Evolutionary conservation across 2,329 filamentous ascomycete genomes (phyloP).

Genomic region (Thermothelomyces thermophilus): DNA sequence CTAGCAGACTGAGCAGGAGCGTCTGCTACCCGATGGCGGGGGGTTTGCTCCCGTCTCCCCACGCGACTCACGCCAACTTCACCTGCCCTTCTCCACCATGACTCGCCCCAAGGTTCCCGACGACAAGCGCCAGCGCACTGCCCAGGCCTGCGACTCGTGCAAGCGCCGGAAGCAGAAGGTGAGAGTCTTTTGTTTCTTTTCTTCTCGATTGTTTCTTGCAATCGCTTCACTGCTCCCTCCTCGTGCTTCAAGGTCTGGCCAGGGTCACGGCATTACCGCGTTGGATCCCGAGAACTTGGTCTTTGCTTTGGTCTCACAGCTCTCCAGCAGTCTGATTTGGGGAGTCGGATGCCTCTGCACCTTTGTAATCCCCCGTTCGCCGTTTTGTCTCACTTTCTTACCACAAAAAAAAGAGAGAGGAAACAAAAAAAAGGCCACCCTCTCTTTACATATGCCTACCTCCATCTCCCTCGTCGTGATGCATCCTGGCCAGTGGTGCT

Average conservation of each 20-base stretch:
- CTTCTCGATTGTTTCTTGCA: not conserved
- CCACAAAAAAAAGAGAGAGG: no score
- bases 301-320: not conserved
- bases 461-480: conserved; percentile 1
- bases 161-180: conserved; percentile 64
- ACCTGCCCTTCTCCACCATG: conserved; percentile 31
- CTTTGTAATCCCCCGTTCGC: conserved; percentile 8
- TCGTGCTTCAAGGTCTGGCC: not conserved
- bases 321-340: no score
- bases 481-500: conserved; percentile 3
- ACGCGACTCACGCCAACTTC: conserved; percentile 12
- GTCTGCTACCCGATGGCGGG: conserved; percentile 27
- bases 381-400: conserved; percentile 14
- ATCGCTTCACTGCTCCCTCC: not conserved
- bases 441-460: no score
- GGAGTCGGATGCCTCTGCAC: conserved; percentile 1
- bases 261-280: not conserved
- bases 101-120: conserved; percentile 49
- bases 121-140: conserved; percentile 56
- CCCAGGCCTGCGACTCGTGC: conserved; percentile 58
- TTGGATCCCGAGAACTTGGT: not conserved
- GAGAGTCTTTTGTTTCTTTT: conserved; percentile 28
- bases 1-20: conserved; percentile 7
- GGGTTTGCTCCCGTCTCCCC: conserved; percentile 19
- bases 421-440: no score